Base-by-base conservation (phyloP, 1,284 basidiomycete species). In the Violaceomyces palustris region DNA sequence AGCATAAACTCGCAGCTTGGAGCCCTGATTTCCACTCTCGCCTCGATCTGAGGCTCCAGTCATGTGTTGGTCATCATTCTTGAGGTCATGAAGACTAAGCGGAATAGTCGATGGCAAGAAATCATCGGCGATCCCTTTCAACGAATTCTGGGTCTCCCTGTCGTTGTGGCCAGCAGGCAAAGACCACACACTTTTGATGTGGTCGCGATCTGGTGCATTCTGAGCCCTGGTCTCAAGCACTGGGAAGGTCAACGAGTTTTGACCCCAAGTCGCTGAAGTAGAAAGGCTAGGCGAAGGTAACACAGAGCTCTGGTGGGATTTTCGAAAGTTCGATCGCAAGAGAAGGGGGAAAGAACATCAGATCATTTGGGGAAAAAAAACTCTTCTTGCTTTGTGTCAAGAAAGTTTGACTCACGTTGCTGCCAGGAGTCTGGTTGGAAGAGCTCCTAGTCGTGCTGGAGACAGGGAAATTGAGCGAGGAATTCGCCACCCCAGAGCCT, bases 151-250 rank as follows among this genome's bases (percentile, higher is more conserved):
- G 32, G 45, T 38, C 29, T 64, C 55, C 29, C 48, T 46, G 10
- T 46, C 42, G 24, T 55, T 45, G n/a, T 55, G 50, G 42, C 50
- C 59, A 39, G 50, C 31, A 6, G 62, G 46, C 4, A 61, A 52
- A 18, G 64, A 52, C 64, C 64, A 67, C 3, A 67, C 60, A n/a
- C 45, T 62, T 42, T 67, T 67, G 50, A 65, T 62, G 38, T 58
- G 55, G 39, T 64, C 62, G 11, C 51, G 43, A 15, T 60, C 60
- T 0, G 57, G 34, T 35, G 49, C 23, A 30, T 52, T 52, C 12
- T 46, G 39, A 9, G 54, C 50, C 21, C 52, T 51, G 26, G 54
- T 46, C 33, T 58, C 54, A 10, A 53, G 42, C 8, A 55, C 53
- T 7, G 57, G 52, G 50, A 63, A 65, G 12, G 60, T 60, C 31